A percentile compares a stretch with the other conserved stretches of the same genome.
These are phyloP conservation scores for Apiotrichum veenhuisii DNA, from an alignment of 1,284 basidiomycete genomes.

Conservation along the genomic window DNA sequence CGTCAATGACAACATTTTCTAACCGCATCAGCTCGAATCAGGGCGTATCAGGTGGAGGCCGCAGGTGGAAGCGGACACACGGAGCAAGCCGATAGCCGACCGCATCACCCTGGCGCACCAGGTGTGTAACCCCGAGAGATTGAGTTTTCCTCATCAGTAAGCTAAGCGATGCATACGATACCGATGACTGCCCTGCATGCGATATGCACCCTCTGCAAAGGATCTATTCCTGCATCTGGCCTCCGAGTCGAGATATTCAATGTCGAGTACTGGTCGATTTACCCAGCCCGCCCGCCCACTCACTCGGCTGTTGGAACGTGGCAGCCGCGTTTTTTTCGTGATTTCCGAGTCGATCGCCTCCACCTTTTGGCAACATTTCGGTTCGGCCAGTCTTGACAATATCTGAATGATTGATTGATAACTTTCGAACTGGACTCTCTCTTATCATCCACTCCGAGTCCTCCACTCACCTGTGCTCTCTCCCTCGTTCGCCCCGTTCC, in stretches of 20 bases:
- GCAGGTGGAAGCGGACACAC: no score
- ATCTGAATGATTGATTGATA: neutral
- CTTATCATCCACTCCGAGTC: neutral
- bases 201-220: no score
- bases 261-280: neutral
- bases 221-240: neutral
- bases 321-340: neutral
- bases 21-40: no score
- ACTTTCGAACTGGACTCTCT: neutral
- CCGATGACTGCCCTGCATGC: neutral
- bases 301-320: no score
- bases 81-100: no score
- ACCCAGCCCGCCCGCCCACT: no score
- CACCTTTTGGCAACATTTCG: neutral
- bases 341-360: neutral
- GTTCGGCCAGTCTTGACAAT: neutral
- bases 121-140: no score
- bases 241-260: neutral
- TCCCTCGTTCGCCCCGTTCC: neutral
- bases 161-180: no score
- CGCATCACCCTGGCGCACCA: no score
- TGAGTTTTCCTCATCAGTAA: no score
- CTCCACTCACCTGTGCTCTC: neutral
- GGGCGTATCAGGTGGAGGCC: no score
- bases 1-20: no score